Conservation (phyloP, 1,284 basidiomycete genomes). For the Cutaneotrichosporon sp. region DNA sequence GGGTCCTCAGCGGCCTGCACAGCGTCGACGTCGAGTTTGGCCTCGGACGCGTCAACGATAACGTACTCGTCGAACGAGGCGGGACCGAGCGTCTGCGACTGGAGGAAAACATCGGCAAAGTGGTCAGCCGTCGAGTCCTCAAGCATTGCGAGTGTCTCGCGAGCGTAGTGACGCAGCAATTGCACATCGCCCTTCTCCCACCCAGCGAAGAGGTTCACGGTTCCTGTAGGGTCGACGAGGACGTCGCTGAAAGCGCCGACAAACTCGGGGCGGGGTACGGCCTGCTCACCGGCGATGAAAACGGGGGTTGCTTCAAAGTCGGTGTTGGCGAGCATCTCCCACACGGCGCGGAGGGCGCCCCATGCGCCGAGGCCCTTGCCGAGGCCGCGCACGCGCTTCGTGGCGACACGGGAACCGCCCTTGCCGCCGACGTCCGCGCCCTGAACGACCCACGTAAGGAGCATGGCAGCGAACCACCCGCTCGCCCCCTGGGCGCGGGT, state of each 20-base stretch:
- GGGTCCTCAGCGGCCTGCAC: conserved; percentile 58
- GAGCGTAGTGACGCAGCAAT: conserved; percentile 68
- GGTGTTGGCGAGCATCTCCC: conserved; percentile 61
- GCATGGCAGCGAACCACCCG: conserved; percentile 68
- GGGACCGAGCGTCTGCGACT: conserved; percentile 49
- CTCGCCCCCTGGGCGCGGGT: conserved; percentile 59
- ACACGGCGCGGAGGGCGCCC: conserved; percentile 48
- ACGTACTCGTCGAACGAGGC: conserved; percentile 76
- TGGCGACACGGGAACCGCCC: conserved; percentile 33
- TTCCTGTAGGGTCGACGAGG: conserved; percentile 78
- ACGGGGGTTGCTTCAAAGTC: conserved; percentile 65
- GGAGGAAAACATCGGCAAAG: conserved; percentile 52
- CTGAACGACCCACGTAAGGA: conserved; percentile 68
- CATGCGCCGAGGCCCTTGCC: conserved; percentile 56
- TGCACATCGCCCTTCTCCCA: conserved; percentile 62
- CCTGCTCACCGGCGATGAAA: conserved; percentile 59
- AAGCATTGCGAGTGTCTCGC: conserved; percentile 61
- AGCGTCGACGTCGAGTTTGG: conserved; percentile 4
- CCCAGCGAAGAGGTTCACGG: conserved; percentile 75
- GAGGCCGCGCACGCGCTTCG: conserved; percentile 52
- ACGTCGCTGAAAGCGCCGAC: conserved; percentile 52
- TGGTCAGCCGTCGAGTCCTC: conserved; percentile 57
- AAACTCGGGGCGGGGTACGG: conserved; percentile 49
- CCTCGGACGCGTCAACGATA: conserved; percentile 62
- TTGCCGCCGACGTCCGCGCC: conserved; percentile 62